Conservation (phyloP, 2,329 filamentous ascomycete genomes). For the Penicillium brevicompactum region DNA sequence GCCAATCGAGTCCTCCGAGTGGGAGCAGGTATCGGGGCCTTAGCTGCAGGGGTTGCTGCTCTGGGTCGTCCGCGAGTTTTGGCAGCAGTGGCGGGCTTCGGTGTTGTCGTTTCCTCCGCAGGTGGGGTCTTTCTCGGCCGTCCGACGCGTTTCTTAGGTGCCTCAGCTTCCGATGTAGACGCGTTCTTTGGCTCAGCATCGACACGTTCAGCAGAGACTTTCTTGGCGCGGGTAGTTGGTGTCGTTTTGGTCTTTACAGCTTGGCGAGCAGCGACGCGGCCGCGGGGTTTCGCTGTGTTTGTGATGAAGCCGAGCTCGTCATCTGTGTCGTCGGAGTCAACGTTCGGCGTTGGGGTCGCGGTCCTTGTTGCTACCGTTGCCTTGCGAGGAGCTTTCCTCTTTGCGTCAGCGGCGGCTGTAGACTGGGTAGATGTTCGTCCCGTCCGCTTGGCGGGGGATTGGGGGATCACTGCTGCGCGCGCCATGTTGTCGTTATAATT, state of each 20-base stretch:
- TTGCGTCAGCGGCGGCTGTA: slow-evolving; percentile 16
- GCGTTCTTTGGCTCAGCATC: neutral
- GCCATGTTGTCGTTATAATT: slow-evolving; percentile 19
- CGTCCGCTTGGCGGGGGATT: slow-evolving; percentile 22
- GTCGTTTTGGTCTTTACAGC: slow-evolving; percentile 13
- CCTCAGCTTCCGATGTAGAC: slow-evolving; percentile 8
- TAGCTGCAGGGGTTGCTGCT: slow-evolving; percentile 21
- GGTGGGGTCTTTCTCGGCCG: slow-evolving; percentile 20
- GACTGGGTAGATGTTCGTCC: slow-evolving; percentile 17
- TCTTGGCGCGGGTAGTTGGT: slow-evolving; percentile 10
- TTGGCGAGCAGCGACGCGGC: slow-evolving; percentile 10
- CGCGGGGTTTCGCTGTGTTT: slow-evolving; percentile 14
- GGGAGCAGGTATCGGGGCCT: slow-evolving; percentile 13
- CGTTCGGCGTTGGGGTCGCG: slow-evolving; percentile 1
- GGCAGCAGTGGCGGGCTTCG: slow-evolving; percentile 17
- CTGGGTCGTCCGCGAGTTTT: slow-evolving; percentile 36
- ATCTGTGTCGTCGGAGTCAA: slow-evolving; percentile 23
- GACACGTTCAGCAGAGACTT: slow-evolving; percentile 2
- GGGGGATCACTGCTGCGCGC: slow-evolving; percentile 26
- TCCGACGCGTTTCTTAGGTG: slow-evolving; percentile 23
- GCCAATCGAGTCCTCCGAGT: slow-evolving; percentile 17
- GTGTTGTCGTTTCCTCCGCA: slow-evolving; percentile 10
- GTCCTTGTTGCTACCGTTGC: slow-evolving; percentile 1
- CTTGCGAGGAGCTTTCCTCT: slow-evolving; percentile 11
- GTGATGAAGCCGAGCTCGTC: slow-evolving; percentile 26